Percentiles rank a stretch among this genome's conserved stretches.
Conservation (phyloP, 495 filamentous ascomycete genomes). For the Ramalina intermedia region DNA sequence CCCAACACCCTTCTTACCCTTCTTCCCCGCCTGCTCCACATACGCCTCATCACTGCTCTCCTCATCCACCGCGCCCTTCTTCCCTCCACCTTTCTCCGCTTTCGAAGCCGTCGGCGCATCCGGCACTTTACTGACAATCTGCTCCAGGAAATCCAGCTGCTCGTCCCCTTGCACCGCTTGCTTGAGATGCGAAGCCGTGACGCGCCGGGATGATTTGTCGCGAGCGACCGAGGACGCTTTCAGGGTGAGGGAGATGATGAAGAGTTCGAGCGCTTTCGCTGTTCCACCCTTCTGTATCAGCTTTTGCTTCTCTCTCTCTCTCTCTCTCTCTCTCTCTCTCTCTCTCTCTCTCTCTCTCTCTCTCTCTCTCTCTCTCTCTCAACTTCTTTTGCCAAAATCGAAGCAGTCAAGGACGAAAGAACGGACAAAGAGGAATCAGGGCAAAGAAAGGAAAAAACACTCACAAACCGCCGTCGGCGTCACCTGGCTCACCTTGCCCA, state of each 20-base stretch:
- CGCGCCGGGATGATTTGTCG: constrained; percentile 69
- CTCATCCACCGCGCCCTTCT: constrained; percentile 37
- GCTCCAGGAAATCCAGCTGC: constrained; percentile 80
- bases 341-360: no score
- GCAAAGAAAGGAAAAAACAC: constrained; percentile 17
- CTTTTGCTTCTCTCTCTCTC: constrained; percentile 10
- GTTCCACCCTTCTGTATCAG: constrained; percentile 3
- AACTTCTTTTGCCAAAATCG: not conserved
- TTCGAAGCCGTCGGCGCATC: constrained; percentile 45
- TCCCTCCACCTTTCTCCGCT: constrained; percentile 40
- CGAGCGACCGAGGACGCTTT: constrained; percentile 74
- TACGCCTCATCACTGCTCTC: constrained; percentile 32
- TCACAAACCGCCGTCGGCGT: constrained; percentile 84
- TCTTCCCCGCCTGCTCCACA: constrained; percentile 29
- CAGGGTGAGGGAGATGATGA: constrained; percentile 87
- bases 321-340: no score
- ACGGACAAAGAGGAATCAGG: not conserved
- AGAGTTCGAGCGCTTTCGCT: constrained; percentile 87
- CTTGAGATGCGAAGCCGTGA: constrained; percentile 83
- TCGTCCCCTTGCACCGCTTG: constrained; percentile 71
- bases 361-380: not conserved
- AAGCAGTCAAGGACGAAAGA: not conserved
- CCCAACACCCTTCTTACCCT: constrained; percentile 33
- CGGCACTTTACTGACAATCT: constrained; percentile 79
- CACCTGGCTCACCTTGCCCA: constrained; percentile 95